These are phyloP conservation scores for Rhazya stricta DNA, from an alignment of 257 asterid species.

Conservation along the genomic window DNA sequence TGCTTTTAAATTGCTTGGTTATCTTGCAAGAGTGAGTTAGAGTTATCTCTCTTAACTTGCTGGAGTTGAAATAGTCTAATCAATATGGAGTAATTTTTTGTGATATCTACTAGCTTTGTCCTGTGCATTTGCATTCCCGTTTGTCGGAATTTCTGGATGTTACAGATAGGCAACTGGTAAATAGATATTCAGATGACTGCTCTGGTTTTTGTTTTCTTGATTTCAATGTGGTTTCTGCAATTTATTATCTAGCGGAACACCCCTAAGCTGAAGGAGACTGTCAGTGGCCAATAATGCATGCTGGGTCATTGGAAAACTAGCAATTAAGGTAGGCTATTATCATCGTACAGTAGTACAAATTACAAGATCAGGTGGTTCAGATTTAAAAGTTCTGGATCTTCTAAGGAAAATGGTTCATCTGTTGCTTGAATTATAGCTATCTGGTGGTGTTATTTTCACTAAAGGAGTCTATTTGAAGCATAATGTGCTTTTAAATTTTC, in stretches of 20 bases:
- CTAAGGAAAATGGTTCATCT: background rate
- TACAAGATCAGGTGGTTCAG: background rate
- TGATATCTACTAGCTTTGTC: conserved; percentile 37
- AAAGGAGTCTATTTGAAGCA: background rate
- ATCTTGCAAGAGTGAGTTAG: conserved; percentile 82
- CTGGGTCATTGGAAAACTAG: conserved; percentile 99
- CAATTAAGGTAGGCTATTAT: conserved; percentile 53
- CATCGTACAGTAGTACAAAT: background rate
- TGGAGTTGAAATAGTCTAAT: background rate
- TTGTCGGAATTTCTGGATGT: conserved; percentile 76
- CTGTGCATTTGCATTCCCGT: conserved; percentile 52
- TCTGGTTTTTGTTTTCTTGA: conserved; percentile 6
- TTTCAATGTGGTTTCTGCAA: conserved; percentile 12
- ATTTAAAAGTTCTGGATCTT: background rate
- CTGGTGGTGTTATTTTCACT: background rate
- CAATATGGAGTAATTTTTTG: background rate
- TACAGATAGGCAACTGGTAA: conserved; percentile 90
- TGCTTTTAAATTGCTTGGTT: conserved; percentile 97
- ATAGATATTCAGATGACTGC: conserved; percentile 22
- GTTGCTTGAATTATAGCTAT: conserved; percentile 12
- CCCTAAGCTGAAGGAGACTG: conserved; percentile 74
- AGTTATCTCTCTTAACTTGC: background rate
- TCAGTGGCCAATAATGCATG: conserved; percentile 99
- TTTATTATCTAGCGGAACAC: conserved; percentile 47
- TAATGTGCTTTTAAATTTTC: background rate